Evolutionary conservation across 1,284 basidiomycete species (phyloP), one percentile per base, ranked within the genome.

Genomic region (Irpex lacteus): DNA sequence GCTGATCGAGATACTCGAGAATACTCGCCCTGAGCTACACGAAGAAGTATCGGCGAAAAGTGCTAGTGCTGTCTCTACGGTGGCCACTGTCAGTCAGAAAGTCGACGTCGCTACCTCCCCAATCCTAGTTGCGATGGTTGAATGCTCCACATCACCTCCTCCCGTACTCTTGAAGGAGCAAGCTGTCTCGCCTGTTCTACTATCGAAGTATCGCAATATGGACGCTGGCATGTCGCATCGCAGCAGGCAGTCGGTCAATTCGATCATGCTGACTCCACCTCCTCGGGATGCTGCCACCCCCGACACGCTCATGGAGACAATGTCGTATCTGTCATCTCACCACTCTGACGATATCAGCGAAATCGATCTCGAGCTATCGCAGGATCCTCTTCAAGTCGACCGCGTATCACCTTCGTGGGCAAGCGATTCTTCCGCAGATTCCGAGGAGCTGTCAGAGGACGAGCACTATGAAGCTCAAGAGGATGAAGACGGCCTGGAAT

Each of bases 261-360:
- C 76, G 9, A 77, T 76, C 40, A 67, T 76, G 0, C 66, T 85
- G 58, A 75, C 80, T 5, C 82, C 82, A 2, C 82, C 82, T 7
- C 79, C 77, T 15, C 76, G 53, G 5, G 34, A 65, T 21, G 49
- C 81, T 47, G 78, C 81, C 21, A 81, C 84, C 1, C 78, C 83
- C 0, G 84, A 83, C 65, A 82, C 84, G 13, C 60, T 73, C 44
- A 79, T 77, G n/a, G 86, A 83, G 60, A 81, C 78, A 34, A 72
- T 81, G 38, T 90, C 88, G 0, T 92, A 85, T 72, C 69, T 92
- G 62, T 89, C 89, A 1, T 92, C 91, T 11, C 87, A 89, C 67
- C 87, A 92, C 68, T 92, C 90, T 0, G 90, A 92, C 63, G 90
- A 91, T 68, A 71, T 80, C 52, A 83, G 79, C 5, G 50, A 53